phyloP scores from a whole-genome alignment of 495 filamentous ascomycete species.

The Lichenothelia convexa region DNA sequence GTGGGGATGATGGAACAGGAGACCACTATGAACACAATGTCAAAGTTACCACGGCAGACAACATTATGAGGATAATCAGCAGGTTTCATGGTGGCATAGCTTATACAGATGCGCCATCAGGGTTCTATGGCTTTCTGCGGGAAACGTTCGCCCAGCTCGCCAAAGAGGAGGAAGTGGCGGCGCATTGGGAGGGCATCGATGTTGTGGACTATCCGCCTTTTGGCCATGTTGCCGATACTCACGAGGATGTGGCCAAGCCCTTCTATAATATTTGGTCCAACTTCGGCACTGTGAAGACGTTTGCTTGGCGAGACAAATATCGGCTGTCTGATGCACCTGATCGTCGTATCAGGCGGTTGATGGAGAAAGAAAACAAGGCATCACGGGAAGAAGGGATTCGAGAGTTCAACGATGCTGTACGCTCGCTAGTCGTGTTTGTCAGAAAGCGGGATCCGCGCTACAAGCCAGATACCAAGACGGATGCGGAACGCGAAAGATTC shows the following conservation, averaged over 20 bases:
- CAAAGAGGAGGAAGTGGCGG: constrained; percentile 59
- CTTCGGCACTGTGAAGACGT: constrained; percentile 72
- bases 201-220: constrained; percentile 58
- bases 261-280: constrained; percentile 72
- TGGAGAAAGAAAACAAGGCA: constrained; percentile 91
- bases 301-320: constrained; percentile 76
- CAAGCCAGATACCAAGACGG: constrained; percentile 45
- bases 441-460: constrained; percentile 83
- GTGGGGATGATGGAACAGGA: constrained; percentile 29
- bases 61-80: constrained; percentile 54
- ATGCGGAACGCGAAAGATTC: constrained; percentile 60
- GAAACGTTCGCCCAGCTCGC: constrained; percentile 63
- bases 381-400: constrained; percentile 64
- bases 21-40: constrained; percentile 38
- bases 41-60: constrained; percentile 55
- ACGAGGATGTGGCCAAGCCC: constrained; percentile 49
- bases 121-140: constrained; percentile 67
- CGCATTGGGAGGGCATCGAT: constrained; percentile 43
- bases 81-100: constrained; percentile 60
- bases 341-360: constrained; percentile 58
- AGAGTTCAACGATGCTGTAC: constrained; percentile 88
- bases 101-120: constrained; percentile 51
- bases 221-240: constrained; percentile 46
- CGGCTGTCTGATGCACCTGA: constrained; percentile 73
- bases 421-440: constrained; percentile 73